These are phyloP conservation scores for Trifolium repens DNA, from an alignment of 306 rosid species.

Conservation along the genomic window DNA sequence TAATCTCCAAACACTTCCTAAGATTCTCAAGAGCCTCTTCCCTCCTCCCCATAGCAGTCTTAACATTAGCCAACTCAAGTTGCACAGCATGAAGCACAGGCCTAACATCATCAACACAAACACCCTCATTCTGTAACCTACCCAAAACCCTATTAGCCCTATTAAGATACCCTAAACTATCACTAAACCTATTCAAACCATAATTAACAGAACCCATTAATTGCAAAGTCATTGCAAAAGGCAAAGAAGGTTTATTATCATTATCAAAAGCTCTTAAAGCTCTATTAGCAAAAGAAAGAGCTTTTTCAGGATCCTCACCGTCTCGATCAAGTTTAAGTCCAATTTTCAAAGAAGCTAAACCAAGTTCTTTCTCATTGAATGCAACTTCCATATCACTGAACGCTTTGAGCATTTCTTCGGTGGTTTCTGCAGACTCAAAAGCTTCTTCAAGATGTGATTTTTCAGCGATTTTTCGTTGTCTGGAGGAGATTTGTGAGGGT, in stretches of 20 bases:
- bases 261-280: conserved; percentile 73
- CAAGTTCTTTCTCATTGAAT: conserved; percentile 73
- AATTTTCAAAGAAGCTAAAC: conserved; percentile 78
- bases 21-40: conserved; percentile 88
- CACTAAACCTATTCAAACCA: conserved; percentile 74
- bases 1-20: conserved; percentile 81
- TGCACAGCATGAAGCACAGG: conserved; percentile 93
- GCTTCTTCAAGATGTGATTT: conserved; percentile 76
- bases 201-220: conserved; percentile 75
- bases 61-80: conserved; percentile 78
- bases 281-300: conserved; percentile 65
- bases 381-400: conserved; percentile 73
- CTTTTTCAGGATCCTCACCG: conserved; percentile 84
- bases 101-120: conserved; percentile 57
- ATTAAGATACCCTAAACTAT: conserved; percentile 82
- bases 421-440: conserved; percentile 72
- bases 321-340: conserved; percentile 87
- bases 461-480: conserved; percentile 70
- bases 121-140: conserved; percentile 67
- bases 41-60: conserved; percentile 91
- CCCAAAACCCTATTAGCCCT: conserved; percentile 75
- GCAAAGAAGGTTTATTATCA: conserved; percentile 60
- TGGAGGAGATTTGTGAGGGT: conserved; percentile 56
- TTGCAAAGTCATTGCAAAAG: conserved; percentile 83
- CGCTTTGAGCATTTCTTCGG: conserved; percentile 64